Conservation (phyloP, 2,329 filamentous ascomycete species). For the Aureobasidium sp. region DNA sequence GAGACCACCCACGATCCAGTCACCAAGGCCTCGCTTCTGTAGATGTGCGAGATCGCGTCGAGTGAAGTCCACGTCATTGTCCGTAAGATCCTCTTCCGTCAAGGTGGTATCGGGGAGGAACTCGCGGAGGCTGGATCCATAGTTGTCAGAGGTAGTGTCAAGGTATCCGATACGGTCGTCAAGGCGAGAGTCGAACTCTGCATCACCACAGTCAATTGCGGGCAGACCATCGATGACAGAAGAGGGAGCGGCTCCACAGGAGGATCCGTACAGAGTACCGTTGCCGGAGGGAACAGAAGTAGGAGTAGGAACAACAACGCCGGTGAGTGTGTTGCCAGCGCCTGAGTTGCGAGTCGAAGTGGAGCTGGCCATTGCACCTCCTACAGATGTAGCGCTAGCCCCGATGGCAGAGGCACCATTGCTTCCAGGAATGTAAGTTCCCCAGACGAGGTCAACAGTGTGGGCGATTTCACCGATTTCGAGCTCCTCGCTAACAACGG, state of each 20-base stretch:
- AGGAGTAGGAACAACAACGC: background rate
- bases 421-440: background rate
- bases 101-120: background rate
- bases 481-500: background rate
- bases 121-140: background rate
- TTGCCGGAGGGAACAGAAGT: background rate
- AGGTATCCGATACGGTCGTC: conserved; percentile 6
- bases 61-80: background rate
- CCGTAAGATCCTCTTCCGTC: background rate
- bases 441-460: background rate
- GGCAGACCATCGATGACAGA: conserved; percentile 2
- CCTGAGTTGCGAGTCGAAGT: background rate
- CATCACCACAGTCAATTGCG: conserved; percentile 2
- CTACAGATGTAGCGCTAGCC: background rate
- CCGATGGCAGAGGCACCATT: background rate
- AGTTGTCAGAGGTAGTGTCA: background rate
- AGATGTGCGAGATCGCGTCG: background rate
- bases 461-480: background rate
- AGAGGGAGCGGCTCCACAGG: background rate
- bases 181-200: background rate
- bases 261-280: background rate
- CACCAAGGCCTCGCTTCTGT: background rate
- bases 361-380: background rate
- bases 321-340: background rate
- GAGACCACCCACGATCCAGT: too few species aligned